Evolutionary conservation across 805 yeast genomes (phyloP).

Genomic region (Nakazawaea ernobii): DNA sequence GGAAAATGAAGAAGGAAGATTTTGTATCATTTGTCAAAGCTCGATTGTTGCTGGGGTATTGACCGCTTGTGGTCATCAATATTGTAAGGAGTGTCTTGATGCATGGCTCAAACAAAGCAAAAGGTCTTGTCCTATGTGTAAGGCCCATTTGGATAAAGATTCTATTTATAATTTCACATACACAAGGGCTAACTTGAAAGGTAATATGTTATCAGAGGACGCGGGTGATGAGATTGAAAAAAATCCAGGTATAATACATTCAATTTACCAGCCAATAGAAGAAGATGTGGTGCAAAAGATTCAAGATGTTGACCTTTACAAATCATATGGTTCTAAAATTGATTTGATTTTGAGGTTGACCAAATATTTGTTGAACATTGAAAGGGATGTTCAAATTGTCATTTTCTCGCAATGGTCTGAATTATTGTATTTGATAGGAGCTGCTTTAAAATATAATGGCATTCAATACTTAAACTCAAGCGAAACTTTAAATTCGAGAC

Average conservation of each 20-base stretch:
- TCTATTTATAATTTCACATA: constrained; percentile 70
- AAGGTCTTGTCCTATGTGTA: constrained; percentile 78
- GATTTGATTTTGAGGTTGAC: constrained; percentile 76
- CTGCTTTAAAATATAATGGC: constrained; percentile 56
- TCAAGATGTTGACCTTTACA: constrained; percentile 32
- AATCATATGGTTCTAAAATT: constrained; percentile 77
- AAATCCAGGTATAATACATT: constrained; percentile 25
- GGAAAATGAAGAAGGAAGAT: constrained; percentile 31
- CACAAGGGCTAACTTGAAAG: constrained; percentile 45
- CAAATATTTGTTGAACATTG: constrained; percentile 51
- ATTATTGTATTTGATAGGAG: constrained; percentile 58
- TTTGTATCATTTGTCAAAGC: constrained; percentile 77
- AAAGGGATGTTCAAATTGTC: constrained; percentile 69
- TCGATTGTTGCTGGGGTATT: constrained; percentile 69
- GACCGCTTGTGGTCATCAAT: constrained; percentile 89
- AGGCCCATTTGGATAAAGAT: constrained; percentile 36
- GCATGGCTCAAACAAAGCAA: constrained; percentile 59
- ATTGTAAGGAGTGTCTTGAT: constrained; percentile 73
- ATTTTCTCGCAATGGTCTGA: constrained; percentile 88
- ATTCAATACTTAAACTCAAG: constrained; percentile 53
- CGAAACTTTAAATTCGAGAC: constrained; percentile 23
- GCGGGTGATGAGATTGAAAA: constrained; percentile 13
- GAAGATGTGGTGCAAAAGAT: constrained; percentile 38
- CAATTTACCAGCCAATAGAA: constrained; percentile 42
- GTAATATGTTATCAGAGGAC: constrained; percentile 31